These are phyloP conservation scores for Ophiognomonia clavigignenti-juglandacearum DNA, from an alignment of 2,329 filamentous ascomycete genomes.

Conservation along the genomic window DNA sequence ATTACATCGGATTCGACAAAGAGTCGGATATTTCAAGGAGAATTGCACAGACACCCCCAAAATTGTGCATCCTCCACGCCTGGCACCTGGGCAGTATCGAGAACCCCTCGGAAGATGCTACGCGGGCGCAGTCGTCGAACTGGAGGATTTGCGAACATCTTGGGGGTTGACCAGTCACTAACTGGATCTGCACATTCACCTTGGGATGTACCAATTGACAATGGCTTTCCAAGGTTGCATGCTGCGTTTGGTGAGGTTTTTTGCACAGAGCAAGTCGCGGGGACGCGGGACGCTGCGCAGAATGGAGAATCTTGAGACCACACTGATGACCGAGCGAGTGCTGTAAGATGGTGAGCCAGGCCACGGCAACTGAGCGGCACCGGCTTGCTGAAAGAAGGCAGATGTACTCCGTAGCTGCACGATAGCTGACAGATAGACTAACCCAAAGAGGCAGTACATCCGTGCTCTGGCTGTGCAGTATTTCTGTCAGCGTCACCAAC, in stretches of 20 bases:
- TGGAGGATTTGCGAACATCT: slow-evolving; percentile 1
- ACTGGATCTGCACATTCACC: too few relatives aligned
- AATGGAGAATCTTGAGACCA: background rate
- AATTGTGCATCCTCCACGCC: background rate
- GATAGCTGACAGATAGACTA: too few relatives aligned
- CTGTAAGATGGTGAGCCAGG: too few relatives aligned
- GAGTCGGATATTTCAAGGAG: background rate
- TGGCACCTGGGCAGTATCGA: background rate
- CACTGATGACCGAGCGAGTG: background rate
- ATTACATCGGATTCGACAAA: background rate
- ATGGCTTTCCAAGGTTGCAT: background rate
- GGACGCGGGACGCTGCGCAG: background rate
- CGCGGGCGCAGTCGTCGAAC: slow-evolving; percentile 6
- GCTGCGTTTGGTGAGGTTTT: background rate
- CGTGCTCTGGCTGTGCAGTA: too few relatives aligned
- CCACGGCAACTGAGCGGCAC: too few relatives aligned
- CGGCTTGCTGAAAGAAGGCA: too few relatives aligned
- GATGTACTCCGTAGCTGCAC: too few relatives aligned
- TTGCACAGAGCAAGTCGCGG: background rate
- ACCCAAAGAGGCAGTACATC: too few relatives aligned
- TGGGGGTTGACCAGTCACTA: background rate
- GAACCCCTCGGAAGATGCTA: background rate
- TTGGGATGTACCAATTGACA: background rate
- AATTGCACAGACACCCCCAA: slow-evolving; percentile 13
- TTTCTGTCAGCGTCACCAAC: too few relatives aligned